A percentile compares a stretch with the other conserved stretches of the same genome.
These are phyloP conservation scores for Amoebophrya sp. DNA, from an alignment of 169 alveolate species.

Conservation along the genomic window DNA sequence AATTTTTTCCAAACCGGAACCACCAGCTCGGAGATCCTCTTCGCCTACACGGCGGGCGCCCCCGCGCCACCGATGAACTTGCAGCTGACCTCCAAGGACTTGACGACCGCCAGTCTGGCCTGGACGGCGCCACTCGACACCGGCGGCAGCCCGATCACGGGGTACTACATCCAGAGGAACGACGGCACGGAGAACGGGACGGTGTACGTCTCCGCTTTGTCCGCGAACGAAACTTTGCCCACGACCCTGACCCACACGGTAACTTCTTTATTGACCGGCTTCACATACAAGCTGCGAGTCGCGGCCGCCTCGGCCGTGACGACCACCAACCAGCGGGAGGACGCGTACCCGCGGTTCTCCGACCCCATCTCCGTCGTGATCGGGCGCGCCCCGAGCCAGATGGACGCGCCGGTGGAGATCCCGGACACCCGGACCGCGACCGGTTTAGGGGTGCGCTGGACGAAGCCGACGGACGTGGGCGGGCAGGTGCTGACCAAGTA, in stretches of 20 bases:
- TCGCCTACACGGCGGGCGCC: neutral
- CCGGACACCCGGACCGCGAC: conserved; percentile 13
- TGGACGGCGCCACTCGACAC: conserved; percentile 23
- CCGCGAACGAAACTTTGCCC: neutral
- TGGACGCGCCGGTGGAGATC: conserved; percentile 4
- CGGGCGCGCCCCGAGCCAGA: conserved; percentile 15
- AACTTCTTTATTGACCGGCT: neutral
- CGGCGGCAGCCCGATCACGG: conserved; percentile 24
- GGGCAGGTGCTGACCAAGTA: conserved; percentile 17
- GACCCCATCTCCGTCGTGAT: neutral
- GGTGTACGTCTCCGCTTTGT: conserved; percentile 3
- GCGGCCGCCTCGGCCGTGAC: conserved; percentile 21
- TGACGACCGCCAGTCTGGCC: neutral
- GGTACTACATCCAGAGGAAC: neutral
- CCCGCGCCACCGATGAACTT: conserved; percentile 14
- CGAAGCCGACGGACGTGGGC: neutral
- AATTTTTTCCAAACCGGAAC: neutral
- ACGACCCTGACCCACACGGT: neutral
- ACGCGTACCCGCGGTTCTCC: neutral
- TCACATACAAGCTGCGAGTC: conserved; percentile 20
- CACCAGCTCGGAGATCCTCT: neutral
- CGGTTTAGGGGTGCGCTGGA: conserved; percentile 25
- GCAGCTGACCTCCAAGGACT: neutral
- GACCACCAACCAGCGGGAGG: neutral
- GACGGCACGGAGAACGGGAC: neutral